Percentiles rank a stretch among this genome's conserved stretches.
Conservation (phyloP, 768 basidiomycete species). For the Harrya chromipes region DNA sequence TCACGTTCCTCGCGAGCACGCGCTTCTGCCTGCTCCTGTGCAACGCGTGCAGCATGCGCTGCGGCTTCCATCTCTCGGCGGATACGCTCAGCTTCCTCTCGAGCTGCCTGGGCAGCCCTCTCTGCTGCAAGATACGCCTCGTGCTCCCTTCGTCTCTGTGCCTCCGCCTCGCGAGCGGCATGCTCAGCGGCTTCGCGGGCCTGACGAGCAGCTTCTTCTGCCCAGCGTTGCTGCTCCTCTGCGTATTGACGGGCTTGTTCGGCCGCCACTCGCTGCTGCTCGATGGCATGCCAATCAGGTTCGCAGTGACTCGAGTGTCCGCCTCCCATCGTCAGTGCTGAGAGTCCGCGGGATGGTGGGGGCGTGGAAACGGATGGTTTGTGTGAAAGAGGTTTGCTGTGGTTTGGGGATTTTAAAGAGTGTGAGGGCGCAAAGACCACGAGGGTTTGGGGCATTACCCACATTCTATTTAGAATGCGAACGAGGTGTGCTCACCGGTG, state of each 20-base stretch:
- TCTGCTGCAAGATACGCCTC: constrained; percentile 20
- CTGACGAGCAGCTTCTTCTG: constrained; percentile 18
- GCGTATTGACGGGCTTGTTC: constrained; percentile 22
- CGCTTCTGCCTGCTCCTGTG: constrained; percentile 23
- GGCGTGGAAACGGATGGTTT: not conserved
- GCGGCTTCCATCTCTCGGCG: constrained; percentile 23
- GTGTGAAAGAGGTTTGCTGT: too few relatives aligned
- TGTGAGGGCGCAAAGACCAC: not conserved
- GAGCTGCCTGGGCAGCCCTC: constrained; percentile 22
- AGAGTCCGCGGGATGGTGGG: not conserved
- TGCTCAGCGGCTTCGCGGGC: constrained; percentile 23
- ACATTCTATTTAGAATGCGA: not conserved
- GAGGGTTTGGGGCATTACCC: not conserved
- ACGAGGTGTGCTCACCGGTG: too few relatives aligned
- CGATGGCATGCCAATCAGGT: constrained; percentile 24
- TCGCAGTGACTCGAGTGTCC: constrained; percentile 23
- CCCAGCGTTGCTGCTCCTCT: constrained; percentile 16
- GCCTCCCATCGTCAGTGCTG: constrained; percentile 21
- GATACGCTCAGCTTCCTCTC: constrained; percentile 22
- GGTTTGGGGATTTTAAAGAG: too few relatives aligned
- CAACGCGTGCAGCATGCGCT: constrained; percentile 19
- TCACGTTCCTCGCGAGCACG: constrained; percentile 23
- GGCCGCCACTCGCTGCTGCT: constrained; percentile 12
- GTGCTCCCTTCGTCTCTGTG: constrained; percentile 10
- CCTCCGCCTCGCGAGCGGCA: constrained; percentile 22